A percentile compares a stretch with the other conserved stretches of the same genome.
phyloP scores from a whole-genome alignment of 1,139 yeast species.

The Diutina mesorugosa region DNA sequence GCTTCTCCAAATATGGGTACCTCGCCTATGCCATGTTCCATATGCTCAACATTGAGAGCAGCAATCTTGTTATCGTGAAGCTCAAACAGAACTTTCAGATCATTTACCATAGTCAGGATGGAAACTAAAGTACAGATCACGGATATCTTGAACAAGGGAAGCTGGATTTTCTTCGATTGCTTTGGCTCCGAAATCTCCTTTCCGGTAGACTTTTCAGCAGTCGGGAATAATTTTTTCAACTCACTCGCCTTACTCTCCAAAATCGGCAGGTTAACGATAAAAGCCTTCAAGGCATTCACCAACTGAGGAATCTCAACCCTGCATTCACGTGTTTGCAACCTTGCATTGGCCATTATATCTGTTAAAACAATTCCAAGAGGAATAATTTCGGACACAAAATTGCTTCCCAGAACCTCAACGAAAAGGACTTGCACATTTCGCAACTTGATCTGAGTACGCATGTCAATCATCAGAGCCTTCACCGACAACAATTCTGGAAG shows the following conservation, averaged over 20 bases:
- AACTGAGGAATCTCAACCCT: not conserved
- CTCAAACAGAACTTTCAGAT: not conserved
- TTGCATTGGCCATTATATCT: not conserved
- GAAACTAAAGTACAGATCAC: not conserved
- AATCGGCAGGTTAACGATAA: not conserved
- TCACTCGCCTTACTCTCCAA: not conserved
- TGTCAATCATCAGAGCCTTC: not conserved
- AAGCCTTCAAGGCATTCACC: not conserved
- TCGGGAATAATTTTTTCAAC: not conserved
- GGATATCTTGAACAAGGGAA: not conserved
- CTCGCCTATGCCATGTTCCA: not conserved
- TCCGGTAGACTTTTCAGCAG: not conserved
- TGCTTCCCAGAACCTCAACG: not conserved
- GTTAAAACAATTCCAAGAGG: not conserved
- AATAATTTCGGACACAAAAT: not conserved
- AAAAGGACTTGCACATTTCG: not conserved
- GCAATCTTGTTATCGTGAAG: conserved; percentile 6
- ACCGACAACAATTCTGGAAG: not conserved
- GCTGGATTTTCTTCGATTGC: not conserved
- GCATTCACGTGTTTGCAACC: not conserved
- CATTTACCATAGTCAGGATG: not conserved
- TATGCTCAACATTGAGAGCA: conserved; percentile 11
- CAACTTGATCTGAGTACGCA: not conserved
- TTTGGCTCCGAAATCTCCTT: not conserved
- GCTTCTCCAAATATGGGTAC: conserved; percentile 24